These are phyloP conservation scores for Camellia japonica DNA, from an alignment of 148 eudicot genomes.

Conservation along the genomic window DNA sequence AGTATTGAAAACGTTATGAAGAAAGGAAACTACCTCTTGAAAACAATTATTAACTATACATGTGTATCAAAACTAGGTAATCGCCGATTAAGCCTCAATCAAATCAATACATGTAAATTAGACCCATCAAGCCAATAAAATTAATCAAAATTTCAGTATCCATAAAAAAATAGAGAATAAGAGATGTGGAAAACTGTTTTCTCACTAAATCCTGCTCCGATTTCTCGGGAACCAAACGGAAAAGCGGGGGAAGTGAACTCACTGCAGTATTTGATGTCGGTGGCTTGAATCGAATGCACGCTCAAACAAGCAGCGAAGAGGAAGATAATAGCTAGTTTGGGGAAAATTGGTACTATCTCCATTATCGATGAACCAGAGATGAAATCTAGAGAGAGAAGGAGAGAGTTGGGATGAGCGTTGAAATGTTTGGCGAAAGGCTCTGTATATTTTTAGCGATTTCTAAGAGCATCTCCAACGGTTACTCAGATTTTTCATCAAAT, in stretches of 20 bases:
- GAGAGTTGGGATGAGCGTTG: not conserved
- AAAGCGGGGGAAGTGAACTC: not conserved
- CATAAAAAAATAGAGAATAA: too few species aligned
- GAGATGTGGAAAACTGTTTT: too few species aligned
- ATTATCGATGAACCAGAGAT: not conserved
- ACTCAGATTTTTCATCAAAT: too few species aligned
- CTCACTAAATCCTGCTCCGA: too few species aligned
- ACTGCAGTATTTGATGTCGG: conserved; percentile 20
- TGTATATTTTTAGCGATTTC: too few species aligned
- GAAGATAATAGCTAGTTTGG: conserved; percentile 8
- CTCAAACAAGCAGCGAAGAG: conserved; percentile 10
- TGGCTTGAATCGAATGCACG: conserved; percentile 16
- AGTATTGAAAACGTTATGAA: too few species aligned
- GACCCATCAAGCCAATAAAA: too few species aligned
- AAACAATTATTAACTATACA: not conserved
- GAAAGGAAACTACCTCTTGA: not conserved
- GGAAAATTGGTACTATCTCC: not conserved
- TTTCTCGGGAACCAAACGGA: not conserved
- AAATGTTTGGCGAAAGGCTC: not conserved
- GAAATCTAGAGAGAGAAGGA: not conserved
- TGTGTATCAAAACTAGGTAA: too few species aligned
- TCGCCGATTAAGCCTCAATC: too few species aligned
- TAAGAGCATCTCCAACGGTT: too few species aligned
- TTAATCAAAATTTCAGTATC: too few species aligned
- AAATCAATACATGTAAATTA: too few species aligned